phyloP scores from a whole-genome alignment of 1,284 basidiomycete genomes.

The Sporisorium scitamineum region DNA sequence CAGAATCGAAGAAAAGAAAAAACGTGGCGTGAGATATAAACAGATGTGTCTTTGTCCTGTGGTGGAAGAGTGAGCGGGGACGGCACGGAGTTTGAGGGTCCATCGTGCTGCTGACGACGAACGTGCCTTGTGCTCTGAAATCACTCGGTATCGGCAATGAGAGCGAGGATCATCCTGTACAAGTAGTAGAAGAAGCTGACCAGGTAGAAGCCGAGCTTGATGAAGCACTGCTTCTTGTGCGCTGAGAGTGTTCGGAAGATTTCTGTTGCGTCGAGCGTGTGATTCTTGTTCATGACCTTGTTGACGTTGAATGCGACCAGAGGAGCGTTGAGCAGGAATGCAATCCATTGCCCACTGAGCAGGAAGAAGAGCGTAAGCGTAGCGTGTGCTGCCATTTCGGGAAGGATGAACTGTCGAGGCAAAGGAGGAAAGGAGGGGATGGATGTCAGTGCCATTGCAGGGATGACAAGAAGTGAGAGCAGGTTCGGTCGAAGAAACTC shows the following conservation, averaged over 20 bases:
- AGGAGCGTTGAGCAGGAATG: slow-evolving; percentile 91
- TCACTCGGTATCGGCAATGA: slow-evolving; percentile 55
- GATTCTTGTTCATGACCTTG: slow-evolving; percentile 94
- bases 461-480: not conserved
- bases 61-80: not conserved
- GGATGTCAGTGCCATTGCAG: not conserved
- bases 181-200: slow-evolving; percentile 69
- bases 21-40: not conserved
- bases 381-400: slow-evolving; percentile 92
- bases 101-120: too few species aligned
- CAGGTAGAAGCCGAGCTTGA: slow-evolving; percentile 68
- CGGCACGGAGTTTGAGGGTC: too few species aligned
- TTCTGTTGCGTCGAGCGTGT: slow-evolving; percentile 99
- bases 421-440: not conserved
- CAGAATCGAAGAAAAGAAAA: too few species aligned
- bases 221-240: slow-evolving; percentile 91
- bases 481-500: slow-evolving; percentile 30
- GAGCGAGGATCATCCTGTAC: slow-evolving; percentile 62
- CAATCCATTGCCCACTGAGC: slow-evolving; percentile 81
- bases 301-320: slow-evolving; percentile 91
- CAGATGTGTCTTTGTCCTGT: not conserved
- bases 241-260: slow-evolving; percentile 94
- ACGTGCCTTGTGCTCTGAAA: not conserved
- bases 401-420: slow-evolving; percentile 85
- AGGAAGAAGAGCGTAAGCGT: slow-evolving; percentile 85